A percentile compares a stretch with the other conserved stretches of the same genome.
Conservation (phyloP, 73 alveolate species). For the Stentor coeruleus region DNA sequence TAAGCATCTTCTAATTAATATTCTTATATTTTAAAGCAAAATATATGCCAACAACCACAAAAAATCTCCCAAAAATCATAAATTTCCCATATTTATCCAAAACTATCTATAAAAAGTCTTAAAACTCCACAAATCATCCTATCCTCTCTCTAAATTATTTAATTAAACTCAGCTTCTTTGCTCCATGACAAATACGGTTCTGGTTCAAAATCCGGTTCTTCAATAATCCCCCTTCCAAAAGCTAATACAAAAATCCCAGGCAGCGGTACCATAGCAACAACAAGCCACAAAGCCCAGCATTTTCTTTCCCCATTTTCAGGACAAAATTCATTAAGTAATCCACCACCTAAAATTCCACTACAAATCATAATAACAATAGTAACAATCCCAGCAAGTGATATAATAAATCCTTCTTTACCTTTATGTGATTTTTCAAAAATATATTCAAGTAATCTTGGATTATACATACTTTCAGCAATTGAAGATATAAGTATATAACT, state of each 20-base stretch:
- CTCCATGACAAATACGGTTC: too few relatives aligned
- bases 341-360: neutral
- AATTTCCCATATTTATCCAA: too few relatives aligned
- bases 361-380: neutral
- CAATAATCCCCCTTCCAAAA: neutral
- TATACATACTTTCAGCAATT: neutral
- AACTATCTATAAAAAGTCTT: too few relatives aligned
- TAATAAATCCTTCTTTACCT: neutral
- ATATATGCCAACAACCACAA: too few relatives aligned
- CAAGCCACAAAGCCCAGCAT: constrained; percentile 23
- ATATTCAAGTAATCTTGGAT: neutral
- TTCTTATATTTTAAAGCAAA: too few relatives aligned
- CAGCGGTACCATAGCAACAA: neutral
- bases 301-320: constrained; percentile 24
- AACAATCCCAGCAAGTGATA: neutral
- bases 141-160: too few relatives aligned
- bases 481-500: neutral
- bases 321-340: neutral
- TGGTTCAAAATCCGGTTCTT: neutral
- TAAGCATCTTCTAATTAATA: too few relatives aligned
- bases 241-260: neutral
- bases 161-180: too few relatives aligned
- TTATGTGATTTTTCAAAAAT: neutral
- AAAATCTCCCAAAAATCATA: too few relatives aligned
- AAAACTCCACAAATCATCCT: too few relatives aligned